phyloP scores from a whole-genome alignment of 148 eudicot species.

The Rhododendron ferrugineum region DNA sequence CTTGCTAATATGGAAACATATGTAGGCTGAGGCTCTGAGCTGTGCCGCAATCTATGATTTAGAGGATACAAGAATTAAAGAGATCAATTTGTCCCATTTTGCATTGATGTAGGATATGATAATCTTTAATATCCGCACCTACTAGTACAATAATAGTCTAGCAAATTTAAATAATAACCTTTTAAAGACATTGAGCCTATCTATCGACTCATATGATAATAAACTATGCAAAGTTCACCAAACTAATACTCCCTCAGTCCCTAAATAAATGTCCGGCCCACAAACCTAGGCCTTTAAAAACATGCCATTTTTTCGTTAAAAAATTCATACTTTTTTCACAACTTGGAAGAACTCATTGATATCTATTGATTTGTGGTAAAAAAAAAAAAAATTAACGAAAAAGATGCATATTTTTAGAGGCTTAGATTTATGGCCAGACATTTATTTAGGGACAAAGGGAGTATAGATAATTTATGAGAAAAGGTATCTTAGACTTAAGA shows the following conservation, averaged over 20 bases:
- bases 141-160: not conserved
- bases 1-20: too few species aligned
- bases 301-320: too few species aligned
- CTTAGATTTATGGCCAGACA: too few species aligned
- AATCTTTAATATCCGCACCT: not conserved
- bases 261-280: too few species aligned
- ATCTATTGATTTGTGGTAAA: too few species aligned
- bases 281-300: too few species aligned
- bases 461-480: not conserved
- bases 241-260: not conserved
- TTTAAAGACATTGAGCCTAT: not conserved
- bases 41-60: not conserved
- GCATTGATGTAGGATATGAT: not conserved
- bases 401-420: too few species aligned
- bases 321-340: too few species aligned
- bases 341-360: too few species aligned
- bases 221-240: too few species aligned
- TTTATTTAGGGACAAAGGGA: too few species aligned
- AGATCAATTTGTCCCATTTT: not conserved
- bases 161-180: not conserved
- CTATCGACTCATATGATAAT: not conserved
- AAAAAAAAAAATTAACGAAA: too few species aligned
- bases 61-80: not conserved
- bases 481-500: not conserved
- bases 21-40: not conserved